Conservation (phyloP, 108 stramenopile genomes). For the Fistulifera pelliculosa region DNA sequence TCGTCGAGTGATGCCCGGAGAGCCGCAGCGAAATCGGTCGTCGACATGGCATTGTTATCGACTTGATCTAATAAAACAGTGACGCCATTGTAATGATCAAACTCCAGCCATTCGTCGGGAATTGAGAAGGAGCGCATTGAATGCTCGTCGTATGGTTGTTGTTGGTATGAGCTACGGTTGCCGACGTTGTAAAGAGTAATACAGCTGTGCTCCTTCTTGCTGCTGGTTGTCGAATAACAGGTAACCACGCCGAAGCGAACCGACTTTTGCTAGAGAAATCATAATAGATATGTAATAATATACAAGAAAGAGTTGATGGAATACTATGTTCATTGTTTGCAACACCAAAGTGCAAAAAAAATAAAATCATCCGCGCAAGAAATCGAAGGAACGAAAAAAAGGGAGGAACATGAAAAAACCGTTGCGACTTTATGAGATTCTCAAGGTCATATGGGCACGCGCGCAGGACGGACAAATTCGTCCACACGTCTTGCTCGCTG, state of each 20-base stretch:
- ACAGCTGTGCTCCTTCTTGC: neutral
- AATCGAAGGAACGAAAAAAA: neutral
- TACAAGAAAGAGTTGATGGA: neutral
- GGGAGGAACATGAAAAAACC: neutral
- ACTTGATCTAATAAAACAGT: conserved; percentile 31
- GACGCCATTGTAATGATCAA: conserved; percentile 72
- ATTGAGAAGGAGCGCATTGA: conserved; percentile 10
- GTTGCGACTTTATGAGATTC: too few species aligned
- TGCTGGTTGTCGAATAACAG: neutral
- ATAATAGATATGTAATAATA: too few species aligned
- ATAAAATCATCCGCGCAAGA: neutral
- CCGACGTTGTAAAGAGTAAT: neutral
- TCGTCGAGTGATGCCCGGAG: conserved; percentile 20
- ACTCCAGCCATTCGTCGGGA: conserved; percentile 35
- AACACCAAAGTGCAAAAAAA: neutral
- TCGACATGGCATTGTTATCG: neutral
- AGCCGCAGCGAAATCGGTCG: conserved; percentile 18
- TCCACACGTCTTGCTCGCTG: too few species aligned
- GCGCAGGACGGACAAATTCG: too few species aligned
- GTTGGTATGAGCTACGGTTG: neutral
- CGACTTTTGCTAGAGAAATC: neutral
- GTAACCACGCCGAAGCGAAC: neutral
- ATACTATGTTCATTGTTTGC: too few species aligned
- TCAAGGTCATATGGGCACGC: too few species aligned
- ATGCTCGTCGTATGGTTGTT: neutral